Percentiles rank a stretch among this genome's conserved stretches.
phyloP scores from a whole-genome alignment of 768 basidiomycete genomes.

The Russula earlei region DNA sequence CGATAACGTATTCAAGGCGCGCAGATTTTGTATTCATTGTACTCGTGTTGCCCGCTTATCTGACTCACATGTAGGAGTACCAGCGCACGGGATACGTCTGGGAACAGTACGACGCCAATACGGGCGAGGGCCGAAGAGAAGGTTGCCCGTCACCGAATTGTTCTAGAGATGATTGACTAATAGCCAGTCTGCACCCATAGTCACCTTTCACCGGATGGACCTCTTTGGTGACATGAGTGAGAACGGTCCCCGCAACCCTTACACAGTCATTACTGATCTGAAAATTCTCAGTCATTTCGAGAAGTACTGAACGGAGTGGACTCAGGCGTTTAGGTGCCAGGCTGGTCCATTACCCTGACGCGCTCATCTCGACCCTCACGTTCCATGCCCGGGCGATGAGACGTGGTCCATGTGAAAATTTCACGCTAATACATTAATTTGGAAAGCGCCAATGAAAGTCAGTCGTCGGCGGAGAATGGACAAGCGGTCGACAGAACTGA shows the following conservation, averaged over 20 bases:
- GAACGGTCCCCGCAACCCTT: slow-evolving; percentile 26
- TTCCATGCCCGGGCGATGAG: too few relatives aligned
- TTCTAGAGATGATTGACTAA: neutral
- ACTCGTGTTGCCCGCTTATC: neutral
- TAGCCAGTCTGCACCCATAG: slow-evolving; percentile 32
- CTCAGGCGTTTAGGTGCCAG: too few relatives aligned
- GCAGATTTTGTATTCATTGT: slow-evolving; percentile 10
- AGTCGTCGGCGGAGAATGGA: too few relatives aligned
- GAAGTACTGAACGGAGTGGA: slow-evolving; percentile 61
- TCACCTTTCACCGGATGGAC: slow-evolving; percentile 99
- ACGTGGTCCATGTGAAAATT: too few relatives aligned
- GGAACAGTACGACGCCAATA: slow-evolving; percentile 89
- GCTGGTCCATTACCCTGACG: too few relatives aligned
- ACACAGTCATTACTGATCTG: slow-evolving; percentile 10
- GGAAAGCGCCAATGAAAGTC: too few relatives aligned
- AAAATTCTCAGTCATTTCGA: slow-evolving; percentile 49
- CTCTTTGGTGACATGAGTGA: slow-evolving; percentile 79
- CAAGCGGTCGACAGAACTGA: too few relatives aligned
- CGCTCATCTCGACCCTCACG: too few relatives aligned
- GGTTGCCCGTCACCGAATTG: slow-evolving; percentile 25
- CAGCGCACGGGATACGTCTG: slow-evolving; percentile 90
- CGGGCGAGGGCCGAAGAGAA: slow-evolving; percentile 82
- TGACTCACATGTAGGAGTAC: slow-evolving; percentile 54
- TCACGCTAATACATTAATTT: too few relatives aligned
- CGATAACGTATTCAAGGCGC: slow-evolving; percentile 66